phyloP scores from a whole-genome alignment of 2,329 filamentous ascomycete species.

The Stagonosporopsis tanaceti region DNA sequence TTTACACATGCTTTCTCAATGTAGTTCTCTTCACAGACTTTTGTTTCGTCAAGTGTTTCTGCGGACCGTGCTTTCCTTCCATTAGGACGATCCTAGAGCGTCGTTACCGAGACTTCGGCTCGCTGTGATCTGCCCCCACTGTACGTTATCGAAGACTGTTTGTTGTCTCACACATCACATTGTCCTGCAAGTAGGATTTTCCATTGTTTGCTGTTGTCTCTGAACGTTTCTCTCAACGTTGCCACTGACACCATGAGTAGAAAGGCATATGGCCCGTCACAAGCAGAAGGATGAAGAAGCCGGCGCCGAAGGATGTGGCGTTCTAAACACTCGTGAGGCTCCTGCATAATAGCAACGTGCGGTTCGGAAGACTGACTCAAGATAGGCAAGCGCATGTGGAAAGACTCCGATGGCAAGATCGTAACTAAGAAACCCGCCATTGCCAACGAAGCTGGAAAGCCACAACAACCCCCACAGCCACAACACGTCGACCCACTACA shows the following conservation, averaged over 20 bases:
- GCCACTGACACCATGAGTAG: conserved; percentile 49
- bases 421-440: conserved; percentile 55
- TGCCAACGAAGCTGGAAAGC: conserved; percentile 18
- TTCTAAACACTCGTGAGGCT: conserved; percentile 58
- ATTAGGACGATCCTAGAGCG: not conserved
- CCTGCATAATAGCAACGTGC: not conserved
- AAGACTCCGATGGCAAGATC: conserved; percentile 61
- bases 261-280: conserved; percentile 64
- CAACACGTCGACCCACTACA: conserved; percentile 26
- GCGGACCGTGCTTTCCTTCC: not conserved
- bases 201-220: not conserved
- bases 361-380: not conserved
- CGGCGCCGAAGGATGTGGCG: conserved; percentile 59
- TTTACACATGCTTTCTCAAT: not conserved
- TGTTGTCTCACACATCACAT: not conserved
- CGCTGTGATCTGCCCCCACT: conserved; percentile 8
- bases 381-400: conserved; percentile 61
- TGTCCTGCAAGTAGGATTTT: not conserved
- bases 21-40: not conserved
- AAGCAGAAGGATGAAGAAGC: conserved; percentile 65
- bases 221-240: not conserved
- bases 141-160: conserved; percentile 5
- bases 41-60: not conserved
- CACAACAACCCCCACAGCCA: conserved; percentile 12
- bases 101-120: not conserved